Base-by-base conservation (phyloP, 1,284 basidiomycete genomes). In the Cutaneotrichosporon sp. region DNA sequence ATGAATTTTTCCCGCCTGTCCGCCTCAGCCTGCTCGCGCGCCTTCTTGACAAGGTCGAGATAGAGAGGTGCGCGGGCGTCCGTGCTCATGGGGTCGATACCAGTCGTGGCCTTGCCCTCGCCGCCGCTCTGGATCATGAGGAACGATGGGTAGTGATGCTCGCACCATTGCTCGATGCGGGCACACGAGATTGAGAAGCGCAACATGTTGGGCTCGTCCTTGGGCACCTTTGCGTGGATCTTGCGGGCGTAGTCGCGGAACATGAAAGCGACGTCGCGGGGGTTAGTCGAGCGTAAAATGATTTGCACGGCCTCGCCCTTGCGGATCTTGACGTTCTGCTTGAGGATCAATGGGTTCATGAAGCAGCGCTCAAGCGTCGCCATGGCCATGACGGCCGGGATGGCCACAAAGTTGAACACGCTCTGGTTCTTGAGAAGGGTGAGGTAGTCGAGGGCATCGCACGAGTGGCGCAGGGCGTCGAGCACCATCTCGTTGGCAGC, bases 371-470 rank as follows among this genome's bases (percentile, higher is more conserved):
- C 87, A 31, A 99, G 84, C 8, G 95, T 99, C 7, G 97, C 95
- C 71, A 99, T 90, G 0, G 96, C 94, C 96, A 99, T 98, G 26
- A 89, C 87, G 38, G 91, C 92, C 11, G 96, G 96, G 65, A 98
- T 92, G 4, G 96, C 93, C 72, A 92, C 94, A 81, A 99, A 99
- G 81, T 92, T 92, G 85, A 99, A 99, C 32, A 97, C 87, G 65
- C 85, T 90, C 82, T 98, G 96, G 80, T 91, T 95, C 79, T 87
- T 89, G 72, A 99, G 83, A 56, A 97, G 79, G 31, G 87, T 85
- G 69, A 99, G 85, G 79, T 98, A 99, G 78, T 99, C 96, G 72
- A 99, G 83, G 9, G 90, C 85, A 74, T 94, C 91, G 18, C 87
- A 87, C 13, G 90, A 85, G 74, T 98, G 95, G 50, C 89, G 82